Conservation (phyloP, 148 eudicot species). For the Arctostaphylos glauca region DNA sequence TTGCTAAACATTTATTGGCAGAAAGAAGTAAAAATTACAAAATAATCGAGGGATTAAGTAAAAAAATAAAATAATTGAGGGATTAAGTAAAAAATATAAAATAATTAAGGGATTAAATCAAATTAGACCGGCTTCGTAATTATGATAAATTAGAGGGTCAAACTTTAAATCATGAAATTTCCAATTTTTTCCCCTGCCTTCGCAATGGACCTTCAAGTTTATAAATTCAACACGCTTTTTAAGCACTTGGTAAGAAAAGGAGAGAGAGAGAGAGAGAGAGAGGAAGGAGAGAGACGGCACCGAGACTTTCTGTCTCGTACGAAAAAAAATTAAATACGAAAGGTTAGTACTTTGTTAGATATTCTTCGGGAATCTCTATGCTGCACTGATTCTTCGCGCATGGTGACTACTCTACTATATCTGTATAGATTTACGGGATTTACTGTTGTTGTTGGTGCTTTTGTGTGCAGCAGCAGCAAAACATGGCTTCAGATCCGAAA, state of each 20-base stretch:
- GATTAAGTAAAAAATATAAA: no score
- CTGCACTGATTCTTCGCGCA: not conserved
- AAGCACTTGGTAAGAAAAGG: not conserved
- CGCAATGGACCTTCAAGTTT: not conserved
- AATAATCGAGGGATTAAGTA: no score
- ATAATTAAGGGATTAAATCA: not conserved
- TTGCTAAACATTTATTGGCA: no score
- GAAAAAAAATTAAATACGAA: not conserved
- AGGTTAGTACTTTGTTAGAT: not conserved
- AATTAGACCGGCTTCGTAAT: not conserved
- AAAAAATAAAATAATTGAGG: no score
- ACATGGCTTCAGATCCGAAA: conserved; percentile 46
- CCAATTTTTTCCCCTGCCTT: not conserved
- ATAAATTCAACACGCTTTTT: not conserved
- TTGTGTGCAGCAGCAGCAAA: conserved; percentile 23
- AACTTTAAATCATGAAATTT: no score
- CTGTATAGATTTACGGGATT: not conserved
- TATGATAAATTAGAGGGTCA: not conserved
- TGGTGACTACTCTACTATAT: no score
- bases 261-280: not conserved
- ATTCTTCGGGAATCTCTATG: not conserved
- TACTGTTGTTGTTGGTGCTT: not conserved
- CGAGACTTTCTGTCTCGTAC: not conserved
- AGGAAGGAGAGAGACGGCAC: not conserved
- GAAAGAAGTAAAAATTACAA: no score